Conservation (phyloP, 1,284 basidiomycete species). For the Melampsora larici-populina region DNA sequence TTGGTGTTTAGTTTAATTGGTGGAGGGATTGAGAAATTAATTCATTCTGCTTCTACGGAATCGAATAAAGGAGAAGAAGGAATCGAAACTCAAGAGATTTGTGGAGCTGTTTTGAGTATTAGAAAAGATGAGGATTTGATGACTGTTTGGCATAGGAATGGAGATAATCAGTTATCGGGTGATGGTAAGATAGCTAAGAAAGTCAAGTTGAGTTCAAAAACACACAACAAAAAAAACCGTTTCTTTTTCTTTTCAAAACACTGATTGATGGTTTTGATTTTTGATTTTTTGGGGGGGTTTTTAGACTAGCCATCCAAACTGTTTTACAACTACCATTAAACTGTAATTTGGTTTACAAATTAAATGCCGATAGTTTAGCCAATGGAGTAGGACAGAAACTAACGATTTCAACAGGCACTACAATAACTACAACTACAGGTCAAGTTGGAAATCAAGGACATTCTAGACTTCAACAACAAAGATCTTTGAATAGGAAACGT, state of each 20-base stretch:
- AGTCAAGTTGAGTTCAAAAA: constrained; percentile 30
- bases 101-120: constrained; percentile 77
- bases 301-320: constrained; percentile 27
- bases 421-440: neutral
- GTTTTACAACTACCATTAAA: constrained; percentile 36
- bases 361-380: constrained; percentile 35
- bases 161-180: constrained; percentile 61
- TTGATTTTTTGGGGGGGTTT: neutral
- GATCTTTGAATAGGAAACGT: too few species aligned
- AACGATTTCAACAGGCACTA: neutral
- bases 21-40: constrained; percentile 67
- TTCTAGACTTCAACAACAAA: too few species aligned
- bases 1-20: constrained; percentile 72
- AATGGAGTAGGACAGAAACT: neutral
- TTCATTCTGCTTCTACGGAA: constrained; percentile 67
- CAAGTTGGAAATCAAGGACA: neutral
- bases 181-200: constrained; percentile 42
- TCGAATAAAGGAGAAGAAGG: constrained; percentile 26
- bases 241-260: neutral
- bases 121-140: constrained; percentile 77
- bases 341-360: constrained; percentile 34
- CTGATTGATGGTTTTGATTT: neutral
- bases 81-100: constrained; percentile 55
- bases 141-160: constrained; percentile 71
- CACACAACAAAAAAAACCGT: neutral